These are phyloP conservation scores for Claviceps pazoutovae DNA, from an alignment of 2,329 filamentous ascomycete genomes.

Conservation along the genomic window DNA sequence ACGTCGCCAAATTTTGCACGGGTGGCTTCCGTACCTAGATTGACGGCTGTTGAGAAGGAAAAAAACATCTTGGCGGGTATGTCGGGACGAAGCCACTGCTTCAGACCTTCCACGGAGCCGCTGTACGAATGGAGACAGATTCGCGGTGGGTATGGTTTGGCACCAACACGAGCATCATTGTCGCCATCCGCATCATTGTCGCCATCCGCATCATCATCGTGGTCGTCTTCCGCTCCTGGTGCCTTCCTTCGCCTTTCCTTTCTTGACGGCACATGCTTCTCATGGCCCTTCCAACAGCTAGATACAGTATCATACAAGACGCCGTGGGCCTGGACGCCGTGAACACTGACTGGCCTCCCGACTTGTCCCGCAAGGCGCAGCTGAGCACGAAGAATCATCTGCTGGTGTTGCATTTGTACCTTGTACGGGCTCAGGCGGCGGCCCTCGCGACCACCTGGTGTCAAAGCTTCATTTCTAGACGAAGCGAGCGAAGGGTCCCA, in stretches of 20 bases:
- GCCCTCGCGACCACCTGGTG: constrained; percentile 58
- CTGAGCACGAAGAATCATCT: constrained; percentile 49
- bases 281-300: constrained; percentile 56
- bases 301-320: constrained; percentile 51
- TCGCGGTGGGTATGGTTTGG: constrained; percentile 63
- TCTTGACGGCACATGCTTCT: constrained; percentile 46
- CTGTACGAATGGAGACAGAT: constrained; percentile 94
- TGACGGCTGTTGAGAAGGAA: constrained; percentile 77
- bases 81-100: constrained; percentile 59
- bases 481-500: constrained; percentile 27
- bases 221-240: constrained; percentile 28
- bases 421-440: constrained; percentile 52
- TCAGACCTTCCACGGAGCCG: constrained; percentile 58
- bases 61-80: constrained; percentile 72
- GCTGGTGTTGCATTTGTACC: constrained; percentile 57
- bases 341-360: constrained; percentile 51
- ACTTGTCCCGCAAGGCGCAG: constrained; percentile 57
- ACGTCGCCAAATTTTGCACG: constrained; percentile 43
- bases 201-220: constrained; percentile 14
- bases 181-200: constrained; percentile 22
- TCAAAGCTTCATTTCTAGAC: constrained; percentile 28
- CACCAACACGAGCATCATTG: constrained; percentile 15
- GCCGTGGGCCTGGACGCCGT: constrained; percentile 66
- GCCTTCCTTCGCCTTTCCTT: constrained; percentile 40
- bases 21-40: constrained; percentile 44